phyloP scores from a whole-genome alignment of 2,329 filamentous ascomycete species.

The Pseudogymnoascus sp. region DNA sequence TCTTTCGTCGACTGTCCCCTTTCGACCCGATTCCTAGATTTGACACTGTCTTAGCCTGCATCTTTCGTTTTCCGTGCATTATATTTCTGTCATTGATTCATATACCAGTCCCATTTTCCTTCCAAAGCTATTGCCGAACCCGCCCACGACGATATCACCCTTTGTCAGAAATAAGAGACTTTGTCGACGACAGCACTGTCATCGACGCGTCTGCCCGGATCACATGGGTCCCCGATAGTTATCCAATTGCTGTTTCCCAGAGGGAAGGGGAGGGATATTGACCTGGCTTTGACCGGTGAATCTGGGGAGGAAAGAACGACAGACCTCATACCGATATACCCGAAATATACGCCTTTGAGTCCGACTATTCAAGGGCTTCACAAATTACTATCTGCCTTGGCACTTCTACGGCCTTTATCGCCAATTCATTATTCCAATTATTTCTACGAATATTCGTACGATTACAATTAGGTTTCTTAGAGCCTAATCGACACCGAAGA shows the following conservation, averaged over 20 bases:
- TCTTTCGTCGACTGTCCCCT: not conserved
- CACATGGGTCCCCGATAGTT: not conserved
- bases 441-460: not conserved
- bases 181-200: slow-evolving; percentile 27
- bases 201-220: slow-evolving; percentile 20
- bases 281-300: slow-evolving; percentile 1
- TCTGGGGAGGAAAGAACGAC: not conserved
- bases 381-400: not conserved
- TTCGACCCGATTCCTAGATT: not conserved
- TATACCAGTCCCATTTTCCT: not conserved
- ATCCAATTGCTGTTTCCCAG: slow-evolving; percentile 10
- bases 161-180: not conserved
- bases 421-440: slow-evolving; percentile 6
- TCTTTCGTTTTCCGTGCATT: not conserved
- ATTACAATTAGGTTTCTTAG: not conserved
- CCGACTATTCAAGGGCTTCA: slow-evolving; percentile 17
- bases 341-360: slow-evolving; percentile 20
- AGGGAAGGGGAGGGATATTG: slow-evolving; percentile 2
- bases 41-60: slow-evolving; percentile 2
- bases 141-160: not conserved
- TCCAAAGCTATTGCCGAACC: not conserved
- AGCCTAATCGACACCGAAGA: not conserved
- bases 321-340: slow-evolving; percentile 9
- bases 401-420: not conserved
- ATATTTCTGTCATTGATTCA: not conserved